These are phyloP conservation scores for Quercus mongolica DNA, from an alignment of 306 rosid genomes.

Conservation along the genomic window DNA sequence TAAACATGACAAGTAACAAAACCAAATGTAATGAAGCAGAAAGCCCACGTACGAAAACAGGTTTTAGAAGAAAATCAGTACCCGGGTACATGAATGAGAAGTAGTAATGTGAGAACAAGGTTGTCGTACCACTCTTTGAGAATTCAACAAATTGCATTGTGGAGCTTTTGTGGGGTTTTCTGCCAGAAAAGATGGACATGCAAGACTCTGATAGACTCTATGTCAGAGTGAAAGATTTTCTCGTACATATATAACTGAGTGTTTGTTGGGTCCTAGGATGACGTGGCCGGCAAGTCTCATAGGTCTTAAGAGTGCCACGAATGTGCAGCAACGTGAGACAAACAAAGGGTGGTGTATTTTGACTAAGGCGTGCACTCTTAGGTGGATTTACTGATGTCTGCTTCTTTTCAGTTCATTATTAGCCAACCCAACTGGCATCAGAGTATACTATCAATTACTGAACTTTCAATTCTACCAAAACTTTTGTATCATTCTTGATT, in stretches of 20 bases:
- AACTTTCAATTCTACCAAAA: too few species aligned
- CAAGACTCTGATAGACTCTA: not conserved
- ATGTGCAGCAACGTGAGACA: too few species aligned
- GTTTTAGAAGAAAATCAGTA: conserved; percentile 23
- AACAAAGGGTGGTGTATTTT: too few species aligned
- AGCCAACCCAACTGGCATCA: too few species aligned
- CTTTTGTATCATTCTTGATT: too few species aligned
- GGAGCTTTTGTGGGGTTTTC: not conserved
- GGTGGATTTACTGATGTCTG: too few species aligned
- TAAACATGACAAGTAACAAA: conserved; percentile 12
- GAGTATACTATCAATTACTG: too few species aligned
- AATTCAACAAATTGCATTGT: not conserved
- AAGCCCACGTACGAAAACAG: conserved; percentile 28
- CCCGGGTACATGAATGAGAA: conserved; percentile 3
- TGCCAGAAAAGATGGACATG: not conserved
- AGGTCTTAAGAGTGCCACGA: too few species aligned
- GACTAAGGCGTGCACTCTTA: too few species aligned
- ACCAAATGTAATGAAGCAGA: conserved; percentile 23
- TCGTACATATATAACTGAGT: not conserved
- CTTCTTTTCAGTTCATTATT: too few species aligned
- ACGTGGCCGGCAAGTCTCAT: too few species aligned
- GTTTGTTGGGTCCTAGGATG: too few species aligned
- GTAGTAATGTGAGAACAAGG: not conserved
- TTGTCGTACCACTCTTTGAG: conserved; percentile 2
- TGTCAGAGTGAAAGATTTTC: not conserved